Base-by-base conservation (phyloP, 352 stramenopile species). In the Pythium pyrilobum region DNA sequence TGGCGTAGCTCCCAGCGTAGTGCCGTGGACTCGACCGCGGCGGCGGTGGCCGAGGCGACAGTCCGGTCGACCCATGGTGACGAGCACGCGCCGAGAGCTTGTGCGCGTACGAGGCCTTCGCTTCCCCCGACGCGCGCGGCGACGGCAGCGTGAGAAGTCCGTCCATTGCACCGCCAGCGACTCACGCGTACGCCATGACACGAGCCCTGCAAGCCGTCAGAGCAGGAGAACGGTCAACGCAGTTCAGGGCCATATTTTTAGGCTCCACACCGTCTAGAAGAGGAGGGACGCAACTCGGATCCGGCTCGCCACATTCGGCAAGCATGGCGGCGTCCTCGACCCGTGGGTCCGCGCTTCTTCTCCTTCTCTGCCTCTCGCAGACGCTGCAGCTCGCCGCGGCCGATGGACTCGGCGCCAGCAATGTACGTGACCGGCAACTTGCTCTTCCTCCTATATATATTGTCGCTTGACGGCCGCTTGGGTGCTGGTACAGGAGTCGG, bases 401-500 rank as follows among this genome's bases (percentile, higher is more conserved):
- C 5, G 48, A 64, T 1, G 70, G 70, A 9, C 57, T 79, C 7
- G 67, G 66, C 2, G 61, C 42, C 8, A 44, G 43, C 38, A 79
- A 76, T 25, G 70, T 72, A 49, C 21, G 48, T 42, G n/a, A 28
- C 31, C 28, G n/a, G 6, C 15, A 15, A 37, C 15, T 15, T 37
- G 9, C 9, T 37, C 32, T n/a, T n/a, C n/a, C n/a, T n/a, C n/a
- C n/a, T n/a, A n/a, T n/a, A n/a, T n/a, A n/a, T n/a, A n/a, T n/a
- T n/a, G n/a, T n/a, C n/a, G n/a, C n/a, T 36, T 36, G 8, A 36
- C 13, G 31, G 13, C 13, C 31, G 8, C 8, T 36, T 36, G 31
- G 10, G 18, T 21, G 10, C 10, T 7, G 24, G 16, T 32, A 13
- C 28, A 82, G 69, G 55, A 77, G 15, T 68, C 69, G 6, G 44